phyloP scores from a whole-genome alignment of 1,284 basidiomycete genomes.

The Ustilago vetiveriae region DNA sequence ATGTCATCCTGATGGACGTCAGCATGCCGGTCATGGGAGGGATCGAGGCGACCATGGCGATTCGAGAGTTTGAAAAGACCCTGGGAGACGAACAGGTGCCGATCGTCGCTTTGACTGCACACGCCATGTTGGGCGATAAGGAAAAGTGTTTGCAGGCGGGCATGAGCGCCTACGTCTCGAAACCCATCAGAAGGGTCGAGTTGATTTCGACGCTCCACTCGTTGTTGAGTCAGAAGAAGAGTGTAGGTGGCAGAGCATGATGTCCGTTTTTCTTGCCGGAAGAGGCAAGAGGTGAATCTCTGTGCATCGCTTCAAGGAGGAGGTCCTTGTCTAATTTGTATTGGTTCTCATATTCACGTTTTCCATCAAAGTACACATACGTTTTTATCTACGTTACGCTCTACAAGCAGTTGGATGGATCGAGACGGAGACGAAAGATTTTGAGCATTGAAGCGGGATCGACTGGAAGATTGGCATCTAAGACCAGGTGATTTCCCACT shows the following conservation, averaged over 20 bases:
- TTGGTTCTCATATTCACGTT: too few relatives aligned
- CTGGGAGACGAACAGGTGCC: constrained; percentile 80
- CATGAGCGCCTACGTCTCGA: constrained; percentile 63
- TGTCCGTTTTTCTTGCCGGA: constrained; percentile 10
- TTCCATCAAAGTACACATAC: too few relatives aligned
- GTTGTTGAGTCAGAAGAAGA: constrained; percentile 51
- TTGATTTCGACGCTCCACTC: constrained; percentile 60
- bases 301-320: too few relatives aligned
- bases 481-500: constrained; percentile 28
- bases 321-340: too few relatives aligned
- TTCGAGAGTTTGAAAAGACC: constrained; percentile 78
- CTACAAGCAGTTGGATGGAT: too few relatives aligned
- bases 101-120: constrained; percentile 93
- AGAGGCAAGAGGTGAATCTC: constrained; percentile 9
- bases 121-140: constrained; percentile 72
- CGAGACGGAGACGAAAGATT: too few relatives aligned
- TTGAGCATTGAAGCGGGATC: too few relatives aligned
- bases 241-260: constrained; percentile 23
- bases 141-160: constrained; percentile 64
- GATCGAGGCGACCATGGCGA: constrained; percentile 75
- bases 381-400: too few relatives aligned
- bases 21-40: constrained; percentile 72
- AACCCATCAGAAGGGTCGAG: constrained; percentile 62
- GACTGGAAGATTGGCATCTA: constrained; percentile 3
- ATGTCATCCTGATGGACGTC: constrained; percentile 87